Base-by-base conservation (phyloP, 768 basidiomycete genomes). In the Mycena alexandri region DNA sequence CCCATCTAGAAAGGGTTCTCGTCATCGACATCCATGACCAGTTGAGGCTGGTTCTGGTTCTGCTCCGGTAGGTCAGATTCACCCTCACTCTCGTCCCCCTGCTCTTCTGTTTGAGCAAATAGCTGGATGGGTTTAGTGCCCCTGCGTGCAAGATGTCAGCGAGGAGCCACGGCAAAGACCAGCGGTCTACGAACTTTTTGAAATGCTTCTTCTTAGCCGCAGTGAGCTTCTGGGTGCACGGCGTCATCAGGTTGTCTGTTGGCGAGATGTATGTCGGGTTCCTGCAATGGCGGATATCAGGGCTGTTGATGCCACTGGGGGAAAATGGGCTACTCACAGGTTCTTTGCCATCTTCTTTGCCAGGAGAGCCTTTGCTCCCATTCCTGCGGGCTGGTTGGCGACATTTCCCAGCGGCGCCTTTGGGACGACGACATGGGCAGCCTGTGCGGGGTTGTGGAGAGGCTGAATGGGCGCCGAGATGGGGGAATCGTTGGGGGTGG, bases 141-240 rank as follows among this genome's bases (percentile, higher is more conserved):
- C 76, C 91, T 92, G 73, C 34, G 42, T 17, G 66, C n/a, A 33
- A 41, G 12, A 47, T 13, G 47, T 69, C 54, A 65, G 61, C 50
- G 25, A 47, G 58, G 61, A 21, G 67, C 60, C n/a, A 55, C 54
- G 55, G 25, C 22, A 48, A 44, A 61, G 62, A 16, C 41, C 61
- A 34, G 13, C 38, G 54, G 4, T 43, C 48, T 36, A 83, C 90
- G 42, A 70, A 97, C 97, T 95, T 98, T 65, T 79, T 83, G 76
- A 98, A 99, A 74, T 94, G 95, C 80, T 95, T 94, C 86, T 97
- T 96, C 86, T 89, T 96, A 4, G 92, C 92, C 19, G 93, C 93
- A 55, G 85, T 92, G 58, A 99, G 86, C 79, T 98, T 99, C 80
- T 96, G 92, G 8, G 96, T 93, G 77, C 89, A 90, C 4, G 97